Conservation (phyloP, 495 filamentous ascomycete species). For the Aspergillus homomorphus region DNA sequence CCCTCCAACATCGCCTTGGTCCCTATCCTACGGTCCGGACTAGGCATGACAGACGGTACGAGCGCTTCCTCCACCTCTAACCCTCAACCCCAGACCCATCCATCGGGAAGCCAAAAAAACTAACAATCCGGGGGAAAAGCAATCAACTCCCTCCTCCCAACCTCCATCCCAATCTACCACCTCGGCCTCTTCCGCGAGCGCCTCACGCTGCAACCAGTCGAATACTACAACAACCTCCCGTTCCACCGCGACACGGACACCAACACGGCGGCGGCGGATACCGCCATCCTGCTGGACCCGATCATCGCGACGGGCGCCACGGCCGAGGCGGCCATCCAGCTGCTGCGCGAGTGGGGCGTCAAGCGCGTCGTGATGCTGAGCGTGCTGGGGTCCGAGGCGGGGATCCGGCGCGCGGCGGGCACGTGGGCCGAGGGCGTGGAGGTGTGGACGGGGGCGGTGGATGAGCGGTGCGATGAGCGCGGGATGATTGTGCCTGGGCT, state of each 20-base stretch:
- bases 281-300: conserved; percentile 86
- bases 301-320: conserved; percentile 94
- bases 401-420: conserved; percentile 64
- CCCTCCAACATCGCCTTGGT: conserved; percentile 75
- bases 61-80: conserved; percentile 4
- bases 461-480: conserved; percentile 63
- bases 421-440: conserved; percentile 73
- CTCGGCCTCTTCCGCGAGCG: conserved; percentile 91
- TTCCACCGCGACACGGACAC: conserved; percentile 51
- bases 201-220: conserved; percentile 78
- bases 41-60: conserved; percentile 81
- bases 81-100: neutral
- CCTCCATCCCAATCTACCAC: conserved; percentile 81
- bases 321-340: conserved; percentile 82
- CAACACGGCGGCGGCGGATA: conserved; percentile 46
- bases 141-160: conserved; percentile 76
- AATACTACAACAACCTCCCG: conserved; percentile 98
- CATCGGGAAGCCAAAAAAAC: conserved; percentile 5
- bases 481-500: conserved; percentile 92
- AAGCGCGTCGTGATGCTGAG: conserved; percentile 74
- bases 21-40: conserved; percentile 84
- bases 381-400: conserved; percentile 66
- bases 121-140: conserved; percentile 44
- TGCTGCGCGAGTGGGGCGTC: conserved; percentile 86
- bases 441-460: conserved; percentile 80